Evolutionary conservation across 306 rosid species (phyloP), one percentile per base, ranked within the genome.

Genomic region (Fragaria iinumae): DNA sequence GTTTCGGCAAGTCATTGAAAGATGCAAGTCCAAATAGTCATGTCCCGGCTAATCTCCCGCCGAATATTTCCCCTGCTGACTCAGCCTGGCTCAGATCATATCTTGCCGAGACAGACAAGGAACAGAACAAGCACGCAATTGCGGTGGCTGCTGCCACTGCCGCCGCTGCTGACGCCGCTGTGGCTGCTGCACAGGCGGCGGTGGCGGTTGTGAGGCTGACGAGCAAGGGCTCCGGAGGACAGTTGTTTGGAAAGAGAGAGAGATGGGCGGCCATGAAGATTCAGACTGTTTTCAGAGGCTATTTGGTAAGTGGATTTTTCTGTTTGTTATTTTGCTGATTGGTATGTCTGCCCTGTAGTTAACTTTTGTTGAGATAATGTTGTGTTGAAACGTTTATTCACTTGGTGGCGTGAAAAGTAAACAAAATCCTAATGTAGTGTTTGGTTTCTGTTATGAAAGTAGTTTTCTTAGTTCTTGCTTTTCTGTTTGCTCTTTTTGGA

Each of bases 111-210:
- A 82, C 97, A 5, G 94, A 85, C 69, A 86, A 77, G 64, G 91
- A 96, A 57, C 97, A 91, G 77, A 90, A 84, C 77, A 91, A 92
- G 77, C 98, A 92, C 84, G 99, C 98, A 49, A 91, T 92, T 86
- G 99, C 99, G 0, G 97, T 96, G 21, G 99, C 99, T 8, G 98
- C 97, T 0, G 99, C 99, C n/a, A 89, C 99, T 0, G 93, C 99
- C 0, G 99, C 97, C 0, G 99, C 96, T 0, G 99, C 97, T 0
- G 98, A 96, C 47, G 98, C 98, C 0, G 99, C 99, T 0, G 91
- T 92, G 9, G 99, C 88, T 0, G 97, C 99, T 0, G 99, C 99
- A 0, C 97, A 88, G 70, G 99, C 99, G 0, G 99, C 99, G 0
- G 97, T 88, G 67, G 99, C 97, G 0, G 99, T 90, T 41, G 97